Evolutionary conservation across 2,329 filamentous ascomycete species (phyloP), one percentile per base, ranked within the genome.

Genomic region (Botrytis porri): DNA sequence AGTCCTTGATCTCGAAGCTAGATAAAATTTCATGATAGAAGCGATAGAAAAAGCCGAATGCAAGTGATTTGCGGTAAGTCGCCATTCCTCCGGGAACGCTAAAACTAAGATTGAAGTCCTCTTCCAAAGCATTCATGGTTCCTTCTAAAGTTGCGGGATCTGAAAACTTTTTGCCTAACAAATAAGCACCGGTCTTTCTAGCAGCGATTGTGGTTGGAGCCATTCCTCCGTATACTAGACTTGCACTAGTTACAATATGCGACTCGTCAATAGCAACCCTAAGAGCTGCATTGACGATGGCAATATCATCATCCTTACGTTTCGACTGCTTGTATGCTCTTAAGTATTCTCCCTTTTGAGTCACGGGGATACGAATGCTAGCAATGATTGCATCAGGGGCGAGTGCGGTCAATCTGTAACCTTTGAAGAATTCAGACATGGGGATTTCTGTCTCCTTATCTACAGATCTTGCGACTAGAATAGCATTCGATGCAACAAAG

Each of bases 1-100:
- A 80, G 51, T 84, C 82, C 57, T 85, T 84, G 48, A 85, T 80
- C 39, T 84, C 75, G 0, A 97, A 81, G 41, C 87, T 86, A 0
- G 88, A 86, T 60, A 98, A 85, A 0, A 95, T 88, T 75, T 98
- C 95, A 79, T 98, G 93, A 80, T 97, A 98, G 82, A 98, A 99
- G 57, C 94, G 91, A 83, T 98, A 98, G 83, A 98, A 98, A 86
- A 99, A 97, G 3, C 95, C 91, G 70, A 98, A 85, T 0, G 96
- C 95, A 14, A 99, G 84, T 0, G 94, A 93, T 81, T 96, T 97
- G 41, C 96, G 87, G 80, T 98, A 99, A 1, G 94, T 97, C 0
- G 96, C 95, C 96, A 99, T 99, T 54, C 96, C 96, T 76, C 96
- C 96, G 0, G 95, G 96, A 0, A 99, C 96, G 70, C 94, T 91